phyloP scores from a whole-genome alignment of 1,284 basidiomycete species.

The Leccinum olivaceoglutinosum region DNA sequence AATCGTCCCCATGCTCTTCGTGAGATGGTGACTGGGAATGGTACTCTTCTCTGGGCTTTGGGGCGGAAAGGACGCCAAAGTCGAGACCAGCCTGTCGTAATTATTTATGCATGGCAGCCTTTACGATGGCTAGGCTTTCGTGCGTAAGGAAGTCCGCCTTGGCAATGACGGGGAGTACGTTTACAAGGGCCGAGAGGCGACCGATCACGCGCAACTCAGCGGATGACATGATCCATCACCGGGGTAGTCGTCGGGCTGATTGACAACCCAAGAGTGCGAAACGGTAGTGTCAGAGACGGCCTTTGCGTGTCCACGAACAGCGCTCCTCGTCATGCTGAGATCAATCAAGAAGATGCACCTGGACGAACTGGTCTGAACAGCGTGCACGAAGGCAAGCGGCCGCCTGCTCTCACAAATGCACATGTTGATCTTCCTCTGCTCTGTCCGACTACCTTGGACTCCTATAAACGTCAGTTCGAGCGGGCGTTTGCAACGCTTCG shows the following conservation, averaged over 20 bases:
- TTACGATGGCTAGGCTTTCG: constrained; percentile 58
- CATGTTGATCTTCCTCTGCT: constrained; percentile 78
- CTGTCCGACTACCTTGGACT: constrained; percentile 78
- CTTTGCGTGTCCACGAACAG: constrained; percentile 43
- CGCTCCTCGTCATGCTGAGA: constrained; percentile 54
- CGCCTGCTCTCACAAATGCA: constrained; percentile 61
- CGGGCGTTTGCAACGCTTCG: neutral
- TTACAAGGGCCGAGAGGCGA: constrained; percentile 62
- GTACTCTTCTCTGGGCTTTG: constrained; percentile 21
- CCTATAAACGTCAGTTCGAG: constrained; percentile 37
- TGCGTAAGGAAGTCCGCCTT: constrained; percentile 76
- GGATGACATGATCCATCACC: constrained; percentile 54
- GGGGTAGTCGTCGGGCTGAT: constrained; percentile 43
- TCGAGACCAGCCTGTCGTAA: constrained; percentile 58
- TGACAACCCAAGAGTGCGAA: constrained; percentile 36
- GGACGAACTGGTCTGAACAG: constrained; percentile 17
- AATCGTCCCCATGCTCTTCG: constrained; percentile 22
- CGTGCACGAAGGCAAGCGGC: constrained; percentile 1
- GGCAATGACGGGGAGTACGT: constrained; percentile 74
- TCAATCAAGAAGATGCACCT: constrained; percentile 82
- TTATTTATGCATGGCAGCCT: constrained; percentile 60
- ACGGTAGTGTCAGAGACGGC: constrained; percentile 58
- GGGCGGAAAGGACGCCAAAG: constrained; percentile 67
- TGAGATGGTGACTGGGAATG: constrained; percentile 11
- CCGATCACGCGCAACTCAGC: constrained; percentile 73